phyloP scores from a whole-genome alignment of 2,329 filamentous ascomycete species.

The Colletotrichum sidae region DNA sequence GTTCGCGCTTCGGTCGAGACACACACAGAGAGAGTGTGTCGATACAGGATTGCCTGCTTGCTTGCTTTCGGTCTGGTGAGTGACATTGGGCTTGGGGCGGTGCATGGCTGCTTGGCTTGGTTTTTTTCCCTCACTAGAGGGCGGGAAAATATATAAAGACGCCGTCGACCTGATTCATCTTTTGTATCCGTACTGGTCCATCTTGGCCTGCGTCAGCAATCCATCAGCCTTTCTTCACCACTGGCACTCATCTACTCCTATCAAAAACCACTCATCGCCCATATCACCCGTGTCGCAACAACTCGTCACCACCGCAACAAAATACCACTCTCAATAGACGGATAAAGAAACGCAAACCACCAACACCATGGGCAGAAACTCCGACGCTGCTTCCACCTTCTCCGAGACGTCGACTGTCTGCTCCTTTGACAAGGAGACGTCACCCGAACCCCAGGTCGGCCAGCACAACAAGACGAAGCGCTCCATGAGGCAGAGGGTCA shows the following conservation, averaged over 20 bases:
- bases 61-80: not conserved
- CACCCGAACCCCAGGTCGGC: not conserved
- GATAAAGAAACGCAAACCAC: not conserved
- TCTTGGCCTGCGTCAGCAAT: constrained; percentile 33
- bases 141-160: constrained; percentile 13
- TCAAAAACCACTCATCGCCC: not conserved
- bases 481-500: constrained; percentile 30
- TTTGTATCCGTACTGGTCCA: not conserved
- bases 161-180: not conserved
- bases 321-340: not conserved
- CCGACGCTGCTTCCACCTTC: not conserved
- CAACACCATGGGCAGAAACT: constrained; percentile 22
- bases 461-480: constrained; percentile 10
- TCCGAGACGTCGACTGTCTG: constrained; percentile 33
- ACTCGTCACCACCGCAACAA: not conserved
- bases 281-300: not conserved
- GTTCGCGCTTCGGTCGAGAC: constrained; percentile 8
- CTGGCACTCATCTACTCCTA: not conserved
- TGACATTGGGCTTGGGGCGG: constrained; percentile 30
- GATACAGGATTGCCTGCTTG: not conserved
- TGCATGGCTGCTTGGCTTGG: constrained; percentile 23
- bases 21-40: not conserved
- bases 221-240: constrained; percentile 12
- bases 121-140: too few species aligned
- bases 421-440: constrained; percentile 28